These are phyloP conservation scores for Pseudopediastrum boryanum DNA, from an alignment of 139 green algal genomes.

Conservation along the genomic window DNA sequence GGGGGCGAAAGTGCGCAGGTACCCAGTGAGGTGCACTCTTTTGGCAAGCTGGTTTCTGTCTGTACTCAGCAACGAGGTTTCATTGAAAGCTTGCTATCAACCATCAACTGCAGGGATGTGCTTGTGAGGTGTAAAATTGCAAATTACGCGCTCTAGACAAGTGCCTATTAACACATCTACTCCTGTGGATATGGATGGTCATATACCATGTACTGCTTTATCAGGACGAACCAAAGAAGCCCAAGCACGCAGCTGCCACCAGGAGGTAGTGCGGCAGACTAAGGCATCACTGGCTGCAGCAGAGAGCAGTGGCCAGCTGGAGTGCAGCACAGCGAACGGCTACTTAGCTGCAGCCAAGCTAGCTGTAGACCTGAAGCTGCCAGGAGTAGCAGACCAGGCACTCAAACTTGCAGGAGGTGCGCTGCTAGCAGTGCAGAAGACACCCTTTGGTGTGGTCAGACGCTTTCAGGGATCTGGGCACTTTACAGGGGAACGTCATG, in stretches of 20 bases:
- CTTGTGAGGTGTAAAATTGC: not conserved
- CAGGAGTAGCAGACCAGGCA: not conserved
- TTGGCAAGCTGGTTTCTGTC: not conserved
- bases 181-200: too few species aligned
- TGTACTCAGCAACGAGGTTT: not conserved
- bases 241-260: conserved; percentile 29
- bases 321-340: conserved; percentile 15
- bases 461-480: too few species aligned
- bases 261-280: conserved; percentile 27
- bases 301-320: not conserved
- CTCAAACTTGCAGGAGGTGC: conserved; percentile 22
- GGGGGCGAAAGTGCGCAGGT: too few species aligned
- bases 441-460: too few species aligned
- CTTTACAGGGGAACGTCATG: too few species aligned
- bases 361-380: conserved; percentile 6
- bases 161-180: not conserved
- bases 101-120: not conserved
- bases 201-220: not conserved
- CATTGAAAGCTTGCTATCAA: not conserved
- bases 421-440: too few species aligned
- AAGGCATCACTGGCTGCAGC: not conserved
- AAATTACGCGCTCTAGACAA: not conserved
- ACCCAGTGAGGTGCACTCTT: too few species aligned
- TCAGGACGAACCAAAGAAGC: conserved; percentile 5
- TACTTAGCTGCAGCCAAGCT: conserved; percentile 28